Conservation (phyloP, 2,329 filamentous ascomycete species). For the Sphaerulina vaccinii region DNA sequence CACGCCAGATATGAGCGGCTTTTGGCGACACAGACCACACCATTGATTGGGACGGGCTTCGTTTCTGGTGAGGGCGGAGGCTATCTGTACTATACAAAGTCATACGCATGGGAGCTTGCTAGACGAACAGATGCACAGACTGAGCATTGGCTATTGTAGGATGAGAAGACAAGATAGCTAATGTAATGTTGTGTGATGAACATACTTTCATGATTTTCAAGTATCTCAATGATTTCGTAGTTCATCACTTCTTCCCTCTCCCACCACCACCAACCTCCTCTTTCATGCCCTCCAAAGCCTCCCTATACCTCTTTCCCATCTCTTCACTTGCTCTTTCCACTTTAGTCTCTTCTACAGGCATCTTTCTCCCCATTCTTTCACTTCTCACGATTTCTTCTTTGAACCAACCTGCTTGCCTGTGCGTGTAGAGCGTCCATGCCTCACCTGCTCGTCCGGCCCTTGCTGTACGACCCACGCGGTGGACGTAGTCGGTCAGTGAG, state of each 20-base stretch:
- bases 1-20: background rate
- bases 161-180: too few species aligned
- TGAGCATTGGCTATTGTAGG: too few species aligned
- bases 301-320: constrained; percentile 45
- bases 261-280: constrained; percentile 52
- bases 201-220: too few species aligned
- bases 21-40: background rate
- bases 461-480: constrained; percentile 87
- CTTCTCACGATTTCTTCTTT: constrained; percentile 73
- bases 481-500: constrained; percentile 79
- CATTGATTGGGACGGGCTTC: too few species aligned
- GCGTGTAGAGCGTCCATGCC: constrained; percentile 83
- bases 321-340: constrained; percentile 23
- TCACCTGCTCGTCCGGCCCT: constrained; percentile 72
- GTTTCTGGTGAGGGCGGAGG: too few species aligned
- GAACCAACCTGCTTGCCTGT: constrained; percentile 87
- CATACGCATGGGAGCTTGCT: too few species aligned
- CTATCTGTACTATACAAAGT: too few species aligned
- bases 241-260: constrained; percentile 1
- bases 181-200: too few species aligned
- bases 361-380: constrained; percentile 50
- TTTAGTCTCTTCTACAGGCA: constrained; percentile 45
- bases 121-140: too few species aligned
- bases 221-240: too few species aligned
- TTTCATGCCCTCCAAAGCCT: constrained; percentile 61